A percentile compares a stretch with the other conserved stretches of the same genome.
Evolutionary conservation across 352 stramenopile species (phyloP).

Genomic region (Phytophthora syringae): DNA sequence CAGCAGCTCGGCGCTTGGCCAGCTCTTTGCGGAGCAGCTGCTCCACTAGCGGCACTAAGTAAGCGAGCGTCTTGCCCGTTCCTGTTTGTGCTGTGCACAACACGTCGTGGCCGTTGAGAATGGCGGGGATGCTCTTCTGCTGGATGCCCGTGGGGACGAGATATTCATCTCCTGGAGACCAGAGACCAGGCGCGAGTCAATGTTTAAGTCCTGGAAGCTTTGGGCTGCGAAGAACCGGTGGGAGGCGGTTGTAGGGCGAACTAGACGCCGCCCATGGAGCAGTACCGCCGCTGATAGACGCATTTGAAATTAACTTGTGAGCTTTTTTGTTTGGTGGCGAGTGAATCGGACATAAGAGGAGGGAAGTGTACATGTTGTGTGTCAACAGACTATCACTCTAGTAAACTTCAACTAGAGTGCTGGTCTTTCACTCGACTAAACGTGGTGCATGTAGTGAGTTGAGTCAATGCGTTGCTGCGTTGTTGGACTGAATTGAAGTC

Average conservation of each 20-base stretch:
- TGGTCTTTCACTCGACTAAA: not conserved
- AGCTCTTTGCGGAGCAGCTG: conserved; percentile 53
- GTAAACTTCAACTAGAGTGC: too few species aligned
- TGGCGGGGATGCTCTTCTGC: conserved; percentile 52
- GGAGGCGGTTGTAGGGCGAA: not conserved
- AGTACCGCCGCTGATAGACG: conserved; percentile 10
- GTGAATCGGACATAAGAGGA: not conserved
- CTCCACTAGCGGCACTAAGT: conserved; percentile 64
- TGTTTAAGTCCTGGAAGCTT: conserved; percentile 49
- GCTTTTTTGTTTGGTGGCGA: conserved; percentile 13
- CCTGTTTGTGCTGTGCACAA: conserved; percentile 72
- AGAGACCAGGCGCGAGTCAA: conserved; percentile 46
- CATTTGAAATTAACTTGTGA: not conserved
- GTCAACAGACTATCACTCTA: not conserved
- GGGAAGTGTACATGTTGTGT: not conserved
- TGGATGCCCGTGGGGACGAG: conserved; percentile 60
- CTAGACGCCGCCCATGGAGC: conserved; percentile 3
- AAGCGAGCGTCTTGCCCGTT: conserved; percentile 74
- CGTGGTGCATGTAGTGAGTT: not conserved
- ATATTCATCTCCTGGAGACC: conserved; percentile 62
- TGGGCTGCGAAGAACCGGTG: conserved; percentile 13
- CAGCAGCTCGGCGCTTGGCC: conserved; percentile 25
- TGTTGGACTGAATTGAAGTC: not conserved
- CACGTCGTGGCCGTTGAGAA: conserved; percentile 58
- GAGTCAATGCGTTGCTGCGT: conserved; percentile 1